phyloP scores from a whole-genome alignment of 495 filamentous ascomycete species.

The Penicillium pancosmium region DNA sequence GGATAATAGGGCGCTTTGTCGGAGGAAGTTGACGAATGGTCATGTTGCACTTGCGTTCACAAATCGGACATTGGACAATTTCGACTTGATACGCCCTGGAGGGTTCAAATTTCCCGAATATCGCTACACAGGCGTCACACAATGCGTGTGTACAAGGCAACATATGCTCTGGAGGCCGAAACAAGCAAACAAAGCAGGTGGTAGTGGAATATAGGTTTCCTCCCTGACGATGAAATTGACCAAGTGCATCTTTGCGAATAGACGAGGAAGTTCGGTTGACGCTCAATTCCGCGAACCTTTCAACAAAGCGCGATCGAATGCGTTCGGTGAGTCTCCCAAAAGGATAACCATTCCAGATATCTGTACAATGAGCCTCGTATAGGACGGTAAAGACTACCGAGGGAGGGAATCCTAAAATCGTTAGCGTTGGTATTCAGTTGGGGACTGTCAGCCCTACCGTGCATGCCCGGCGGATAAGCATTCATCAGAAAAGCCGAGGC shows the following conservation, averaged over 20 bases:
- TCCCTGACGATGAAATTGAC: conserved; percentile 1
- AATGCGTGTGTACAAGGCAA: conserved; percentile 36
- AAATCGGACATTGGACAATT: conserved; percentile 33
- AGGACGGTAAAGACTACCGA: not conserved
- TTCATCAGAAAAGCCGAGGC: not conserved
- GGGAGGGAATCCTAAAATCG: not conserved
- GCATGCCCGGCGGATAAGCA: not conserved
- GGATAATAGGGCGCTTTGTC: conserved; percentile 51
- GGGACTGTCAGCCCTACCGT: not conserved
- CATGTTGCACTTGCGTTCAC: conserved; percentile 37
- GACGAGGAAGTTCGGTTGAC: not conserved
- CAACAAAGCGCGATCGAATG: not conserved
- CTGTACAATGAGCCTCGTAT: not conserved
- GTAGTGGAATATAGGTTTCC: conserved; percentile 16
- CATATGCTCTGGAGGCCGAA: conserved; percentile 29
- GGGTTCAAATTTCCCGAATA: conserved; percentile 20
- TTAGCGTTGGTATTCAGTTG: not conserved
- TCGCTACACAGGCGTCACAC: conserved; percentile 32
- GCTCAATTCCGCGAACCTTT: not conserved
- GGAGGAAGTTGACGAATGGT: conserved; percentile 33
- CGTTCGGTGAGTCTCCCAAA: not conserved
- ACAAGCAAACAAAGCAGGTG: conserved; percentile 33
- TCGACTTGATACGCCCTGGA: conserved; percentile 21
- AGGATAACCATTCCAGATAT: not conserved
- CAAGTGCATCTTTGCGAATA: not conserved